Percentiles rank a stretch among this genome's conserved stretches.
These are phyloP conservation scores for Epichloe typhina DNA, from an alignment of 2,329 filamentous ascomycete species.

Conservation along the genomic window DNA sequence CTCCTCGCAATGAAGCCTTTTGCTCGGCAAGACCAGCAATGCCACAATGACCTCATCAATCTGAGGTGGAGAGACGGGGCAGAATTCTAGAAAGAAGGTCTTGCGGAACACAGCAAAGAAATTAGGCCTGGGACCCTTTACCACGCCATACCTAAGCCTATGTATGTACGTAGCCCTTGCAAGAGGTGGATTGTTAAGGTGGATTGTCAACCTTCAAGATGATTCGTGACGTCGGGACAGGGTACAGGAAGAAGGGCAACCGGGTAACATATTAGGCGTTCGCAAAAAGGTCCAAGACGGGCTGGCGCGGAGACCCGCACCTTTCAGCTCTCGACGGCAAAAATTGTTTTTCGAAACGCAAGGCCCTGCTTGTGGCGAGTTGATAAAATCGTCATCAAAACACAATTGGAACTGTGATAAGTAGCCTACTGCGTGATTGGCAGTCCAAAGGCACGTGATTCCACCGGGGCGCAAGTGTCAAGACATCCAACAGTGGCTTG, in stretches of 20 bases:
- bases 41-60: no score
- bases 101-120: no score
- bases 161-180: neutral
- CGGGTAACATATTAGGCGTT: neutral
- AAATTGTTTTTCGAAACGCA: neutral
- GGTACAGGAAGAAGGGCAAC: neutral
- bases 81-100: neutral
- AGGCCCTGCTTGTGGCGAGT: neutral
- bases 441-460: neutral
- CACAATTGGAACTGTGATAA: no score
- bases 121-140: neutral
- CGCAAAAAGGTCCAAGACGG: neutral
- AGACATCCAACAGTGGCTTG: no score
- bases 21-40: no score
- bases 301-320: neutral
- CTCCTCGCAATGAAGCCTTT: no score
- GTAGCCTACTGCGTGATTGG: no score
- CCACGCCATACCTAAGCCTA: no score
- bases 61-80: neutral
- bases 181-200: neutral
- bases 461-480: no score
- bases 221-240: neutral
- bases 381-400: neutral
- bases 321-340: neutral
- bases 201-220: neutral